Evolutionary conservation across 2,329 filamentous ascomycete species (phyloP).

Genomic region (Paecilomyces niveus): DNA sequence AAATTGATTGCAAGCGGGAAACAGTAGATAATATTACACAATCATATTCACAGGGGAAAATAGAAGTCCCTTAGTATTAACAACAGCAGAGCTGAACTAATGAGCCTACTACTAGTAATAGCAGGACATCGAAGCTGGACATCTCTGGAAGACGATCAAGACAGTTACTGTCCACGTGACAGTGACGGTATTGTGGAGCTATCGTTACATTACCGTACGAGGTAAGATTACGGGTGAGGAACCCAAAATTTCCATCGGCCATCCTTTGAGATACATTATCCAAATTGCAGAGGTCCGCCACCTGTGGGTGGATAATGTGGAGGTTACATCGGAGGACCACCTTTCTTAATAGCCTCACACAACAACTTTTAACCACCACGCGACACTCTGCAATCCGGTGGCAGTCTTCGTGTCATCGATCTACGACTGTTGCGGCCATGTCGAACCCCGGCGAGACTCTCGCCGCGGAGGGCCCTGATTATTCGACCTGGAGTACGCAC

Average conservation of each 20-base stretch:
- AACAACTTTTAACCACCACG: background rate
- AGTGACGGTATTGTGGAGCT: background rate
- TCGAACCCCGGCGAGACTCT: constrained; percentile 9
- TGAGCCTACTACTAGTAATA: background rate
- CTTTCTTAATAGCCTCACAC: constrained; percentile 8
- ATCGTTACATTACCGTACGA: constrained; percentile 1
- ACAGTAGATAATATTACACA: background rate
- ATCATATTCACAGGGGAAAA: background rate
- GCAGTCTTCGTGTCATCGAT: background rate
- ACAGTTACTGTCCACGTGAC: background rate
- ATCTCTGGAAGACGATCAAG: background rate
- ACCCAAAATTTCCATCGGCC: constrained; percentile 1
- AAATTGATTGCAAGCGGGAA: background rate
- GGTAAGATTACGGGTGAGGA: background rate
- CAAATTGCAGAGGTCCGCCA: background rate
- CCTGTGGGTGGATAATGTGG: constrained; percentile 19
- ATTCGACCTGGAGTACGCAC: constrained; percentile 61
- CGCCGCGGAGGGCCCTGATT: constrained; percentile 33
- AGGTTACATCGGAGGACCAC: constrained; percentile 13
- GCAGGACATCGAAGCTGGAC: background rate
- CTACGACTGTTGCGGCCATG: constrained; percentile 15
- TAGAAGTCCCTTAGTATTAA: background rate
- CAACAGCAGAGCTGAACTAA: background rate
- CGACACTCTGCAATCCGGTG: background rate
- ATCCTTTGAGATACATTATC: background rate